phyloP scores from a whole-genome alignment of 176 grass and related monocot species.

The Bothriochloa decipiens region DNA sequence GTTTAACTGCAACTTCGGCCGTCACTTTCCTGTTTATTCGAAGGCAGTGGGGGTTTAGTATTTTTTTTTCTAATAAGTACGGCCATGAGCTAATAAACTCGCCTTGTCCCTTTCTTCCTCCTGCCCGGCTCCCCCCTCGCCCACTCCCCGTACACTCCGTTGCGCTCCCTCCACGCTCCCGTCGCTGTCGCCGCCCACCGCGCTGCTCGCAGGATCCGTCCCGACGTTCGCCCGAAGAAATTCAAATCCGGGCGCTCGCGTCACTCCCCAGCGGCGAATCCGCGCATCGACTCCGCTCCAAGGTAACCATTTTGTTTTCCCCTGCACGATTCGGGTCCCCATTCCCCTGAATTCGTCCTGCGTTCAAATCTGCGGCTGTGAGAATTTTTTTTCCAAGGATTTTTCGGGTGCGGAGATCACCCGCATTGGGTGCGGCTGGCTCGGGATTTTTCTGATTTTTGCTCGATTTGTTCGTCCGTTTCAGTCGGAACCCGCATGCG shows the following conservation, averaged over 20 bases:
- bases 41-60: constrained; percentile 33
- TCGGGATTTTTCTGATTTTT: constrained; percentile 32
- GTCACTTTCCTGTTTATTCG: constrained; percentile 36
- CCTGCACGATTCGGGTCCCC: constrained; percentile 35
- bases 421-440: constrained; percentile 36
- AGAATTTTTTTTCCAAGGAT: not conserved
- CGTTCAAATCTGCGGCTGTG: constrained; percentile 25
- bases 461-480: constrained; percentile 42
- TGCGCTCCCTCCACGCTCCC: constrained; percentile 32
- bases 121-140: not conserved
- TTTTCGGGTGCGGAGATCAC: not conserved
- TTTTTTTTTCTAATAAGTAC: not conserved
- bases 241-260: constrained; percentile 36
- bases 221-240: constrained; percentile 8
- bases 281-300: constrained; percentile 21
- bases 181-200: constrained; percentile 30
- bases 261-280: constrained; percentile 22
- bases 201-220: constrained; percentile 6
- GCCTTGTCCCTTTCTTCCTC: constrained; percentile 35
- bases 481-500: constrained; percentile 46
- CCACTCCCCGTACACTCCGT: not conserved
- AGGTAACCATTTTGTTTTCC: constrained; percentile 31
- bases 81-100: constrained; percentile 31
- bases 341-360: constrained; percentile 20
- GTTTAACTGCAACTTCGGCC: constrained; percentile 3